Conservation (phyloP, 2,329 filamentous ascomycete species). For the Hypomyces perniciosus region DNA sequence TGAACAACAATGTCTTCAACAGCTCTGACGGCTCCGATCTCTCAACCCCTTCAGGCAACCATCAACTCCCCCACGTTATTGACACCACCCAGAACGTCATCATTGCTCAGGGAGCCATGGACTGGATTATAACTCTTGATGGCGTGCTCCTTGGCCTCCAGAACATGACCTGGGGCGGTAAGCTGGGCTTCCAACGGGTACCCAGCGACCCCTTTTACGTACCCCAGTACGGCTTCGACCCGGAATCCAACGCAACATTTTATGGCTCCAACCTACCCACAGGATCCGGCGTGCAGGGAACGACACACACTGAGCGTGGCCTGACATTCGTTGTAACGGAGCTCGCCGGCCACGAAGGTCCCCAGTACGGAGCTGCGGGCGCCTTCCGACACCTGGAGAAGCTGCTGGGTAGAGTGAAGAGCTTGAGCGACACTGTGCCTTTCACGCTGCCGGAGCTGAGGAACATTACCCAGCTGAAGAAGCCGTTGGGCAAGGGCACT, state of each 20-base stretch:
- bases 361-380: conserved; percentile 62
- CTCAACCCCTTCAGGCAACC: conserved; percentile 43
- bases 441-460: conserved; percentile 26
- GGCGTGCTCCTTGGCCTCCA: conserved; percentile 68
- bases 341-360: conserved; percentile 61
- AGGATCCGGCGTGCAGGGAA: conserved; percentile 63
- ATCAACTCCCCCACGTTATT: conserved; percentile 63
- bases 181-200: conserved; percentile 59
- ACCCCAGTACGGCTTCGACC: conserved; percentile 32
- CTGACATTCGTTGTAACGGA: conserved; percentile 64
- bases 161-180: conserved; percentile 74
- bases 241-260: conserved; percentile 32
- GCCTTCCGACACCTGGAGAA: conserved; percentile 70
- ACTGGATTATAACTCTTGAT: conserved; percentile 62
- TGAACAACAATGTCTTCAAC: conserved; percentile 9
- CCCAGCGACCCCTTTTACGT: conserved; percentile 63
- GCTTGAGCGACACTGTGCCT: conserved; percentile 37
- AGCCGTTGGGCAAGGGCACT: conserved; percentile 19
- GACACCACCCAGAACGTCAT: conserved; percentile 67
- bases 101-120: conserved; percentile 65
- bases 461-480: conserved; percentile 15
- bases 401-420: conserved; percentile 62
- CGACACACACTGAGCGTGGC: conserved; percentile 65
- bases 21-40: conserved; percentile 27
- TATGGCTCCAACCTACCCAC: conserved; percentile 42